phyloP scores from a whole-genome alignment of 129 eudicot species.

The Artemisia tridentata region DNA sequence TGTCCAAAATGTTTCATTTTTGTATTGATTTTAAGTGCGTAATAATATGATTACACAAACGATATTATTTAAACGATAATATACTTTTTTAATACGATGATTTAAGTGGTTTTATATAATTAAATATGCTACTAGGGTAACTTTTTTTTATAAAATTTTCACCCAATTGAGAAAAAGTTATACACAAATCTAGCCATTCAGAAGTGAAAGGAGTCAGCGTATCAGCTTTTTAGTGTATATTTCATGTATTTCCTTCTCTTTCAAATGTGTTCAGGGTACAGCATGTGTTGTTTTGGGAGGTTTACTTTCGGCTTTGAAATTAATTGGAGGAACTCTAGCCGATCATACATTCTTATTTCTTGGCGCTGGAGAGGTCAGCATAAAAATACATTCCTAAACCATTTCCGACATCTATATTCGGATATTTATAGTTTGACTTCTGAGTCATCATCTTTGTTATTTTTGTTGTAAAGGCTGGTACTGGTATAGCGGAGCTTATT shows the following conservation, averaged over 20 bases:
- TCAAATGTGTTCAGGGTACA: constrained; percentile 55
- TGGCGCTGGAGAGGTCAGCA: constrained; percentile 86
- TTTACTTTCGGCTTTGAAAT: constrained; percentile 59
- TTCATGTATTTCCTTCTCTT: background rate
- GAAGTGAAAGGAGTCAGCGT: background rate
- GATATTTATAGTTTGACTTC: background rate
- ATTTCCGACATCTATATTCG: background rate
- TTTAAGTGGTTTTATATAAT: background rate
- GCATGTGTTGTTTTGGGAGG: constrained; percentile 87
- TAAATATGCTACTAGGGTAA: background rate
- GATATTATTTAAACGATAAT: background rate
- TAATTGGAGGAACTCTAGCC: constrained; percentile 64
- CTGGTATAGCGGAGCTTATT: constrained; percentile 96
- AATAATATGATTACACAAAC: background rate
- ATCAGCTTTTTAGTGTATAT: background rate
- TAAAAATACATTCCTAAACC: constrained; percentile 4
- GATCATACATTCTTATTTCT: constrained; percentile 82
- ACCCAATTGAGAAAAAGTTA: background rate
- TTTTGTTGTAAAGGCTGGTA: constrained; percentile 73
- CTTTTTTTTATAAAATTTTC: background rate
- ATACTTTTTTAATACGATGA: background rate
- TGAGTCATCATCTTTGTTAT: background rate
- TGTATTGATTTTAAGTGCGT: background rate
- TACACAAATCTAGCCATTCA: background rate
- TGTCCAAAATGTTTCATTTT: background rate